Evolutionary conservation across 1,284 basidiomycete genomes (phyloP).

Genomic region (Moesziomyces aphidis): DNA sequence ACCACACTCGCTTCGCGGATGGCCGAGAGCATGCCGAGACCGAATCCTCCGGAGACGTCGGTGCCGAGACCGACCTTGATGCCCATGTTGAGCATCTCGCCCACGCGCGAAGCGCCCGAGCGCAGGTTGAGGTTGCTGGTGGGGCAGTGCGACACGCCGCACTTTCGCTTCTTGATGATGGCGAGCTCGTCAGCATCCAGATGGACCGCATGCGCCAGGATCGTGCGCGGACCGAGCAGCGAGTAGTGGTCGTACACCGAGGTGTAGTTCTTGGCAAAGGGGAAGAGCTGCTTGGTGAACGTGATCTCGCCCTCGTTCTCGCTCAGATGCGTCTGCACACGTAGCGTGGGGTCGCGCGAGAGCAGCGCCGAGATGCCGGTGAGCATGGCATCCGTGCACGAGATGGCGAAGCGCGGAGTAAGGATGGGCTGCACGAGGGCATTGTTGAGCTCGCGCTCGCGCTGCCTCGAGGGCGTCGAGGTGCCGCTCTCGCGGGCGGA

Average conservation of each 20-base stretch:
- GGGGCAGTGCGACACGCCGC: slow-evolving; percentile 92
- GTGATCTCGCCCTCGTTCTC: slow-evolving; percentile 85
- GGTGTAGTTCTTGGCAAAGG: slow-evolving; percentile 67
- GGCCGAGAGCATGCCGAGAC: slow-evolving; percentile 82
- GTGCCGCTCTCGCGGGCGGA: slow-evolving; percentile 40
- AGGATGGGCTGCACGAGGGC: slow-evolving; percentile 84
- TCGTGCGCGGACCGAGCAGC: slow-evolving; percentile 81
- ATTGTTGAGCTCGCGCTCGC: slow-evolving; percentile 39
- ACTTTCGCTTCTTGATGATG: slow-evolving; percentile 76
- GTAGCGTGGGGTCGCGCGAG: slow-evolving; percentile 71
- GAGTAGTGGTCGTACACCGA: slow-evolving; percentile 83
- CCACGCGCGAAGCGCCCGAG: slow-evolving; percentile 84
- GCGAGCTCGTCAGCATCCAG: slow-evolving; percentile 78
- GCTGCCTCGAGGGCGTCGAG: slow-evolving; percentile 42
- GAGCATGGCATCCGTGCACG: slow-evolving; percentile 84
- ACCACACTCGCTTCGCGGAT: slow-evolving; percentile 85
- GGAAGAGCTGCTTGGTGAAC: slow-evolving; percentile 77
- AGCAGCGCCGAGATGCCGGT: slow-evolving; percentile 74
- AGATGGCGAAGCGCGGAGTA: slow-evolving; percentile 94
- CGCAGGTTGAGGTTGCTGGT: slow-evolving; percentile 86
- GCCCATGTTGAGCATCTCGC: slow-evolving; percentile 81
- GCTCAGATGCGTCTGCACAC: slow-evolving; percentile 91
- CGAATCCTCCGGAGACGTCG: slow-evolving; percentile 90
- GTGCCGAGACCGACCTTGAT: slow-evolving; percentile 88
- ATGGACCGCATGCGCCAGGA: slow-evolving; percentile 90